Base-by-base conservation (phyloP, 371 early-diverging fungal genomes). In the Mortierella sp. region DNA sequence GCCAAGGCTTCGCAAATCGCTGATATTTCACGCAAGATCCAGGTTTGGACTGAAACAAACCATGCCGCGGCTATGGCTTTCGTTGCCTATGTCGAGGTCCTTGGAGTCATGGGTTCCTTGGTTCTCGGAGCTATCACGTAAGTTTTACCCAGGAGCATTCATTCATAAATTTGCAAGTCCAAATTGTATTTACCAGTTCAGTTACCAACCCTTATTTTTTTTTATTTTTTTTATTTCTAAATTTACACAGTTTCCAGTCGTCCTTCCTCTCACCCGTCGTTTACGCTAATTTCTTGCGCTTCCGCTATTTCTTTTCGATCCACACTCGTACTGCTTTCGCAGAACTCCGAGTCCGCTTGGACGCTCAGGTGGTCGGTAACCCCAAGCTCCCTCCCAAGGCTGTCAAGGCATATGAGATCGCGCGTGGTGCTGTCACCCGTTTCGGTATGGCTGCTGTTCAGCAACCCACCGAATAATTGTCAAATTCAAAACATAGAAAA, bases 211-310 rank as follows among this genome's bases (percentile, higher is more conserved):
- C 55, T 63, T 26, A 5, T 39, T 60, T n/a, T 58, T 55, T 43
- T 39, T 60, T n/a, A 49, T 55, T 43, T 22, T 18, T 40, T 65
- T 39, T 16, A 43, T 59, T 67, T 65, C 24, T 26, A 14, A 47
- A 12, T 18, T 18, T 64, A 10, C 14, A 65, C 87, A 87, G 88
- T 35, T 80, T 94, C 87, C 88, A 89, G 62, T 86, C 93, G 22
- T 89, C 95, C 40, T 83, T 96, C 70, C 72, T 94, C 65, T 90
- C 94, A 26, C 93, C 96, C 47, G 76, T 96, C 57, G 78, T 95
- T 40, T 97, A 91, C 78, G 88, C 88, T 68, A 95, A 95, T 83
- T 97, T 97, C 86, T 84, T 97, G 83, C 90, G 94, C 40, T 92
- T 96, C 91, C 91, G 97, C 61, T 96, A 92, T 78, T 88, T 93